Conservation (phyloP, 371 early-diverging fungal genomes). For the Entomophthora muscae region DNA sequence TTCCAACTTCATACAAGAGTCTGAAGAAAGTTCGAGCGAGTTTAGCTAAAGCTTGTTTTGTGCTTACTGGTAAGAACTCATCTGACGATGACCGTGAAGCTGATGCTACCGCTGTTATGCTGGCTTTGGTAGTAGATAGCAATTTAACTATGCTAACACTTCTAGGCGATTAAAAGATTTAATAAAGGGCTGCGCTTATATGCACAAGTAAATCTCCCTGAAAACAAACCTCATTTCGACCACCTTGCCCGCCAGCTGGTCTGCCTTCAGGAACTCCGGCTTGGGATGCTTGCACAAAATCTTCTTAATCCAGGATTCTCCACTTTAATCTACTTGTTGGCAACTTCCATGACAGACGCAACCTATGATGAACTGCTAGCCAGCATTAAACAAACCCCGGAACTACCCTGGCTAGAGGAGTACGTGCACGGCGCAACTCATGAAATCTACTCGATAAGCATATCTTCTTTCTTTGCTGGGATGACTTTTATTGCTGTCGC, state of each 20-base stretch:
- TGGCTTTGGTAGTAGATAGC: conserved; percentile 21
- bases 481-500: conserved; percentile 26
- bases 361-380: conserved; percentile 20
- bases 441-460: conserved; percentile 35
- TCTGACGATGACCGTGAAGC: conserved; percentile 20
- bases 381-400: conserved; percentile 10
- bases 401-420: conserved; percentile 27
- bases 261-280: conserved; percentile 48
- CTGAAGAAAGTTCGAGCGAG: conserved; percentile 24
- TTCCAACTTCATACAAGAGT: conserved; percentile 30
- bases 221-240: conserved; percentile 43
- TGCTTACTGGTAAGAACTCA: conserved; percentile 25
- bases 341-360: conserved; percentile 34
- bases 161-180: conserved; percentile 38
- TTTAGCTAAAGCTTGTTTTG: conserved; percentile 32
- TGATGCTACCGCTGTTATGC: conserved; percentile 44
- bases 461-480: conserved; percentile 25
- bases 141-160: neutral
- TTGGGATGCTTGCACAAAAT: conserved; percentile 45
- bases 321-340: conserved; percentile 32
- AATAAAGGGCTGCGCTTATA: conserved; percentile 23
- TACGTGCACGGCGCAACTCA: conserved; percentile 33
- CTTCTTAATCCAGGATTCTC: conserved; percentile 43
- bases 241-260: conserved; percentile 37
- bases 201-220: conserved; percentile 39